phyloP scores from a whole-genome alignment of 164 flowering plant genomes.

The Magnolia changhungtana region DNA sequence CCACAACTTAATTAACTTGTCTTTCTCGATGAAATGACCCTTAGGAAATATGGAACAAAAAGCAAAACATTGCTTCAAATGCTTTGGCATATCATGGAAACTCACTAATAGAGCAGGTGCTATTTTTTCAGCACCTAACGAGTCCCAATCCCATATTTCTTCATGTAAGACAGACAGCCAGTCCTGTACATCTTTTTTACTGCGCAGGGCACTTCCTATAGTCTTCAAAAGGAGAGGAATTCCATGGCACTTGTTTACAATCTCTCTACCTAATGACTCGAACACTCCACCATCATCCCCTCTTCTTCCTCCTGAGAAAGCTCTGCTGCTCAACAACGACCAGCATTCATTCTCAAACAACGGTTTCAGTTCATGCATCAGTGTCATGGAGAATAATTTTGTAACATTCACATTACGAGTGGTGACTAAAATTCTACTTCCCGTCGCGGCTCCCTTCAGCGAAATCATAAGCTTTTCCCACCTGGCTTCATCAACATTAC shows the following conservation, averaged over 20 bases:
- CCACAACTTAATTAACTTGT: no score
- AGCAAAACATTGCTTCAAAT: slow-evolving; percentile 10
- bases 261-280: background rate
- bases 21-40: background rate
- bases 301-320: background rate
- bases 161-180: slow-evolving; percentile 6
- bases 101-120: slow-evolving; percentile 9
- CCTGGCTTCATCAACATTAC: background rate
- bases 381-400: background rate
- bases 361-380: slow-evolving; percentile 1
- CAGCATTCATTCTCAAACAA: slow-evolving; percentile 13
- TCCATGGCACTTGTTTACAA: slow-evolving; percentile 13
- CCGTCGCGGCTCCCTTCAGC: background rate
- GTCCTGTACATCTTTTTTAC: background rate
- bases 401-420: slow-evolving; percentile 5
- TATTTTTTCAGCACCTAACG: background rate
- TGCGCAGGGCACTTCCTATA: slow-evolving; percentile 9
- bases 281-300: background rate
- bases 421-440: slow-evolving; percentile 14
- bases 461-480: slow-evolving; percentile 1
- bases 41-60: slow-evolving; percentile 9
- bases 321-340: slow-evolving; percentile 4
- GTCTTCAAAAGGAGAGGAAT: slow-evolving; percentile 9
- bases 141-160: slow-evolving; percentile 4
- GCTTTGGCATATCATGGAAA: slow-evolving; percentile 3